Evolutionary conservation across 352 stramenopile genomes (phyloP).

Genomic region (Globisporangium spinosum): DNA sequence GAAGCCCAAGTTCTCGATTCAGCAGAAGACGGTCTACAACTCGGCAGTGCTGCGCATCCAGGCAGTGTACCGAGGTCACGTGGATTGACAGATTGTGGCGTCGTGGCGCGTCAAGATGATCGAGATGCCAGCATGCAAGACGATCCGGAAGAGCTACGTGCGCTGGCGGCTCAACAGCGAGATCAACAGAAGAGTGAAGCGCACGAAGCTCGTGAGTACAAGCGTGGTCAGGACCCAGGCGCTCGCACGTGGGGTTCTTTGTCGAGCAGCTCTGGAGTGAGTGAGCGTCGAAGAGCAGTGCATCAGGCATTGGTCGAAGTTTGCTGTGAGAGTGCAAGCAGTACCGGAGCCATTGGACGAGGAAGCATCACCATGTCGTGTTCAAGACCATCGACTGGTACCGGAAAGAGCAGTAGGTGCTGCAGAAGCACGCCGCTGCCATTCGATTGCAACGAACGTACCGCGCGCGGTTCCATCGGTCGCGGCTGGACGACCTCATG

Average conservation of each 20-base stretch:
- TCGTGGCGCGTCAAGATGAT: slow-evolving; percentile 57
- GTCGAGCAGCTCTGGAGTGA: slow-evolving; percentile 30
- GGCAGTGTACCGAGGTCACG: slow-evolving; percentile 54
- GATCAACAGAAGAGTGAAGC: slow-evolving; percentile 30
- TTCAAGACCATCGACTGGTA: slow-evolving; percentile 64
- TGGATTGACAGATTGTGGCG: slow-evolving; percentile 42
- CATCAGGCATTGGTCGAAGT: slow-evolving; percentile 32
- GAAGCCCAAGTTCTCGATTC: slow-evolving; percentile 64
- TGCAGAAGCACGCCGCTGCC: slow-evolving; percentile 36
- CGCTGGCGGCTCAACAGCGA: slow-evolving; percentile 42
- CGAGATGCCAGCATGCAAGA: slow-evolving; percentile 39
- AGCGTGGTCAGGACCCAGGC: slow-evolving; percentile 58
- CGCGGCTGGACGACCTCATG: slow-evolving; percentile 71
- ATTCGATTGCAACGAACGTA: slow-evolving; percentile 52
- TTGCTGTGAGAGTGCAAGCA: slow-evolving; percentile 53
- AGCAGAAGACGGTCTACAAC: slow-evolving; percentile 69
- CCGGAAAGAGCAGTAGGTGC: slow-evolving; percentile 41
- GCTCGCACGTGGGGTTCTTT: slow-evolving; percentile 46
- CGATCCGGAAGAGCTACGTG: slow-evolving; percentile 51
- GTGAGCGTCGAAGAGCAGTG: slow-evolving; percentile 32
- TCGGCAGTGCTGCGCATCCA: slow-evolving; percentile 73
- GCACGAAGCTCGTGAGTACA: slow-evolving; percentile 26
- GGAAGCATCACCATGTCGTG: slow-evolving; percentile 44
- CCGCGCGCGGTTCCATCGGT: slow-evolving; percentile 57
- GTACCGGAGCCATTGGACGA: slow-evolving; percentile 62